These are phyloP conservation scores for Withania somnifera DNA, from an alignment of 305 asterid species.

Conservation along the genomic window DNA sequence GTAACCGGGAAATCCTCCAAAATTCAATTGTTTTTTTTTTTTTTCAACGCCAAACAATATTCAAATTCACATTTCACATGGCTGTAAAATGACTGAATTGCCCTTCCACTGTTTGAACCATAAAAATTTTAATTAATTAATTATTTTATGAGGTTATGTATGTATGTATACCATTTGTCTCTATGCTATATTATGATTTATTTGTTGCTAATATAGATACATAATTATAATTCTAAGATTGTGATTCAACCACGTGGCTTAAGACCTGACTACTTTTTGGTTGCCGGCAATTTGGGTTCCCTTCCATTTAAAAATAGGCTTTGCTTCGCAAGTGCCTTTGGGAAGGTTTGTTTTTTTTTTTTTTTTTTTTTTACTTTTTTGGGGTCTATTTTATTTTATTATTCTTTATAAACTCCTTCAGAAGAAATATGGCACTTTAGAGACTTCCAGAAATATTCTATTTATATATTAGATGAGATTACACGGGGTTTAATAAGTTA, in stretches of 20 bases:
- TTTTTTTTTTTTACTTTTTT: too few species aligned
- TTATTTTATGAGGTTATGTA: not conserved
- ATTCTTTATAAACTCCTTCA: too few species aligned
- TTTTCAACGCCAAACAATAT: constrained; percentile 9
- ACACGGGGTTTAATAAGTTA: too few species aligned
- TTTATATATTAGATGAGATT: too few species aligned
- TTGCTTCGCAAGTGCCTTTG: not conserved
- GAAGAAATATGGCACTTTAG: too few species aligned
- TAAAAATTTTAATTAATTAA: not conserved
- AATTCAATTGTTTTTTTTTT: not conserved
- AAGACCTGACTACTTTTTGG: not conserved
- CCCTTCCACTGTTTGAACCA: not conserved
- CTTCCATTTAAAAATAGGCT: not conserved
- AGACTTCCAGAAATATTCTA: too few species aligned
- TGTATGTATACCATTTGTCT: not conserved
- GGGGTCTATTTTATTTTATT: too few species aligned
- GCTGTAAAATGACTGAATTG: constrained; percentile 1
- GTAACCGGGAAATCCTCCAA: constrained; percentile 14
- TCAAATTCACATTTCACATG: constrained; percentile 4
- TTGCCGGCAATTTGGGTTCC: constrained; percentile 10
- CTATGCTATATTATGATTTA: too few species aligned
- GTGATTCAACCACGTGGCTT: not conserved
- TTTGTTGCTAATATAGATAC: not conserved
- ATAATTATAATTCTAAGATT: not conserved
- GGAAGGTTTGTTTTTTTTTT: not conserved